Percentiles rank a stretch among this genome's conserved stretches.
Conservation (phyloP, 2,329 filamentous ascomycete species). For the Juglanconis oblonga region DNA sequence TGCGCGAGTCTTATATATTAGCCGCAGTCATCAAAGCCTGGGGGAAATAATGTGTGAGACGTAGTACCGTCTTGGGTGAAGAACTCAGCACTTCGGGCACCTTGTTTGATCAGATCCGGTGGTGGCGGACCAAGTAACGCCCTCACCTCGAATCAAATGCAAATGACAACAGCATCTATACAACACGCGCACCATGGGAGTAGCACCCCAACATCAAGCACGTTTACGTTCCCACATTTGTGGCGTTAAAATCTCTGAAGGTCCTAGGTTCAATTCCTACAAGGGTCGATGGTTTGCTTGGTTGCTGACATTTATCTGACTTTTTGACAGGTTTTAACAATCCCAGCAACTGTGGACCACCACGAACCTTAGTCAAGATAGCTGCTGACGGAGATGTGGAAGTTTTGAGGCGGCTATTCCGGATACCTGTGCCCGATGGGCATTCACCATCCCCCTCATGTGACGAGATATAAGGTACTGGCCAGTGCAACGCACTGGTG, state of each 20-base stretch:
- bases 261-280: neutral
- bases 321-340: neutral
- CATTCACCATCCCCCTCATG: neutral
- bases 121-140: too few species aligned
- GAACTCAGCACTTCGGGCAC: too few species aligned
- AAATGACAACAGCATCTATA: neutral
- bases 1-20: too few species aligned
- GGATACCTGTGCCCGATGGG: neutral
- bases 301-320: neutral
- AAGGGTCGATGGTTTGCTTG: neutral
- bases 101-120: too few species aligned
- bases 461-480: too few species aligned
- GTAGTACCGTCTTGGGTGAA: too few species aligned
- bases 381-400: constrained; percentile 6
- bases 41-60: too few species aligned
- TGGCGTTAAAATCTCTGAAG: neutral
- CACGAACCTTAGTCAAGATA: neutral
- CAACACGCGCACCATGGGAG: neutral
- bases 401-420: neutral
- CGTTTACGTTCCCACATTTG: neutral
- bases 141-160: neutral
- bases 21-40: too few species aligned
- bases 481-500: too few species aligned
- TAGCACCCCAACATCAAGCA: neutral
- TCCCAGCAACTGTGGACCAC: neutral